Conservation (phyloP, 169 alveolate species). For the Cryptosporidium bovis region DNA sequence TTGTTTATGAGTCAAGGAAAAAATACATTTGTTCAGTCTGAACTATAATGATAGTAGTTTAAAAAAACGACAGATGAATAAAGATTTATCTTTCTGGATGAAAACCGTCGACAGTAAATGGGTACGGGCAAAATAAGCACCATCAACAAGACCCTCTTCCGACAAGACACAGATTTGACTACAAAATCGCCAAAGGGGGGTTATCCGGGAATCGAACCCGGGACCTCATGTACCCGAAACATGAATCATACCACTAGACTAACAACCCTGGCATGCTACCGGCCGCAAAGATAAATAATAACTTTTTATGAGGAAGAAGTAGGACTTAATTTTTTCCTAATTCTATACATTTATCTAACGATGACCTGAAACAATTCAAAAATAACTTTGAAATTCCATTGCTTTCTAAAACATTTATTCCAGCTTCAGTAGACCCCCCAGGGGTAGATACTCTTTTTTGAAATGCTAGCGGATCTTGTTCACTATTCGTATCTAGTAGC, state of each 20-base stretch:
- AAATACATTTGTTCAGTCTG: too few relatives aligned
- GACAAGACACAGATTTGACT: too few relatives aligned
- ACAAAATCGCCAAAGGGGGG: constrained; percentile 49
- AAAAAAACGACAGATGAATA: too few relatives aligned
- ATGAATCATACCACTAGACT: constrained; percentile 99
- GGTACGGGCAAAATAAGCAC: too few relatives aligned
- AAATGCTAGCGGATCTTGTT: neutral
- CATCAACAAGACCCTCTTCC: neutral
- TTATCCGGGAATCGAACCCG: constrained; percentile 99
- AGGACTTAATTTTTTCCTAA: constrained; percentile 11
- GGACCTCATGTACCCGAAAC: constrained; percentile 99
- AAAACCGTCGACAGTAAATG: too few relatives aligned
- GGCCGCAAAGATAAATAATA: neutral
- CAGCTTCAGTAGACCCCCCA: constrained; percentile 74
- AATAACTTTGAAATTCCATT: neutral
- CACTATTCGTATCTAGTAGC: constrained; percentile 2
- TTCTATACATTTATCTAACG: constrained; percentile 18
- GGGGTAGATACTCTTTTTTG: constrained; percentile 67
- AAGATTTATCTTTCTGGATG: too few relatives aligned
- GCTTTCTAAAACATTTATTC: constrained; percentile 51
- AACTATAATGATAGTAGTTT: too few relatives aligned
- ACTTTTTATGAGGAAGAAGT: neutral
- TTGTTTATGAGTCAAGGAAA: too few relatives aligned
- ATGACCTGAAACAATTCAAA: constrained; percentile 22
- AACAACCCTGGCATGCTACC: constrained; percentile 72